A percentile compares a stretch with the other conserved stretches of the same genome.
phyloP scores from a whole-genome alignment of 345 rosid genomes.

The Heritiera littoralis region DNA sequence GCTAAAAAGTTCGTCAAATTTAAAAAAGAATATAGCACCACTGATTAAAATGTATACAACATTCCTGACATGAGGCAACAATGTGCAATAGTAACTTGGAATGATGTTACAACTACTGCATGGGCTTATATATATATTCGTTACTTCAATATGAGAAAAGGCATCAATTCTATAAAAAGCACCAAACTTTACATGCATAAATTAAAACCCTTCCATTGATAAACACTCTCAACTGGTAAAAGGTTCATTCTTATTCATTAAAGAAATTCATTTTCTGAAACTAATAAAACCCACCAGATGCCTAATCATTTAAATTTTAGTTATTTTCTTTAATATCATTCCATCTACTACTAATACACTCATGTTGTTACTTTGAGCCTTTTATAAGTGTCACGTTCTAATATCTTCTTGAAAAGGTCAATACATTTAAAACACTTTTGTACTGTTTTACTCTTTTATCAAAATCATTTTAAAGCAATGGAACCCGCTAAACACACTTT shows the following conservation, averaged over 20 bases:
- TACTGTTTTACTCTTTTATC: neutral
- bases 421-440: neutral
- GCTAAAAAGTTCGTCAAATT: neutral
- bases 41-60: neutral
- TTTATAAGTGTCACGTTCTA: neutral
- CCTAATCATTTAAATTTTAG: neutral
- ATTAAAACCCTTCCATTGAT: neutral
- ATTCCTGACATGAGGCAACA: neutral
- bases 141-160: neutral
- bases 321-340: neutral
- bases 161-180: neutral
- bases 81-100: neutral
- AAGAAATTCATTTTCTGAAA: neutral
- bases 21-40: neutral
- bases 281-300: neutral
- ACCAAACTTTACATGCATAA: neutral
- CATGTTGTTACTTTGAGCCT: neutral
- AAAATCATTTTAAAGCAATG: neutral
- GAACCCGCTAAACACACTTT: neutral
- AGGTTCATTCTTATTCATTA: neutral
- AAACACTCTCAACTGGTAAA: neutral
- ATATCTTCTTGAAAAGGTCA: slow-evolving; percentile 1
- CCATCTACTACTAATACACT: neutral
- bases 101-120: neutral
- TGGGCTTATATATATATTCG: neutral